Base-by-base conservation (phyloP, 805 yeast species). In the Metschnikowia baotianmanensis region DNA sequence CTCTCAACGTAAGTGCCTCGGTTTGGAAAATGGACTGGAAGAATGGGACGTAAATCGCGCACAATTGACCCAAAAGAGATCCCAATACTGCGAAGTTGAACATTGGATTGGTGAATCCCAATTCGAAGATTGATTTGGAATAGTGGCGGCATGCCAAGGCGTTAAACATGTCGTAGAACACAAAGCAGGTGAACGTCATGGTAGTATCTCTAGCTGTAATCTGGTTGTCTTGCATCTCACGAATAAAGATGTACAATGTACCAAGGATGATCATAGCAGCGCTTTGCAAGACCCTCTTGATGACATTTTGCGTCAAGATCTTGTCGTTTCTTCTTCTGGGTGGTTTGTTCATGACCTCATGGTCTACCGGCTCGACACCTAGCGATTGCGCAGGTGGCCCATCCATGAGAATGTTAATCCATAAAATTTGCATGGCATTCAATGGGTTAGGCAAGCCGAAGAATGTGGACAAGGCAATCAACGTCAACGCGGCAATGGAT, bases 341-440 rank as follows among this genome's bases (percentile, higher is more conserved):
- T n/a, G 98, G 97, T 59, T 84, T 86, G 48, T 77, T 80, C 97
- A 91, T 90, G 27, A 91, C 96, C 60, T 85, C 95, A 47, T 85
- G 89, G 58, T 91, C 98, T 11, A 91, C 98, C 1, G 96, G 95
- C 65, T 91, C 99, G 23, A 93, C 98, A 44, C 99, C 99, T 31
- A 91, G 71, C 0, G 96, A 86, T 67, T 91, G 99, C 1, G 98
- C 98, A 4, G 99, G 99, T 9, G 99, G 99, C 1, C 99, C 99
- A 67, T 91, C 99, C 99, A 91, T 91, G 43, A 91, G 74, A 48
- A 91, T 93, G 61, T 91, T 91, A 61, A 91, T 91, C 97, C 98
- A 91, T 55, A 91, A 71, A 54, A 91, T 93, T 71, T 93, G 98
- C 99, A 91, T 91, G 21, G 99, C 96, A 59, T 91, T 91, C 53